Percentiles rank a stretch among this genome's conserved stretches.
phyloP scores from a whole-genome alignment of 2,329 filamentous ascomycete genomes.

The Aspergillus eucalypticola region DNA sequence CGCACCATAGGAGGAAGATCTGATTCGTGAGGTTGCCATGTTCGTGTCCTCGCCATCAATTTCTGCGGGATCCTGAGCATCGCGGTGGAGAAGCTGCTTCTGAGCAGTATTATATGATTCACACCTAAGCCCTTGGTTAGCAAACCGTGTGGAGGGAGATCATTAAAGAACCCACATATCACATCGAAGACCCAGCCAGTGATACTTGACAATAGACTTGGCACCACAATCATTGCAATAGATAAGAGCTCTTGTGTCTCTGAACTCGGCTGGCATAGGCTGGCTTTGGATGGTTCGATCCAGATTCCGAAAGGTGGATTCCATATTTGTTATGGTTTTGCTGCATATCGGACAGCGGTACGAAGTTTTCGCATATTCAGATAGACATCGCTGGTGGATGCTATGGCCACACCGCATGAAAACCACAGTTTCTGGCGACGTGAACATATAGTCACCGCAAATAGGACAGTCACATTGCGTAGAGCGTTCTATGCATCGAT shows the following conservation, averaged over 20 bases:
- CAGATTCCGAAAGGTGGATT: constrained; percentile 86
- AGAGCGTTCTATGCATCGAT: constrained; percentile 91
- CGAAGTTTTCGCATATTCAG: constrained; percentile 81
- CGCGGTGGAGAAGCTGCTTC: constrained; percentile 41
- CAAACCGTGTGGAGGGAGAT: background rate
- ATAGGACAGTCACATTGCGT: constrained; percentile 97
- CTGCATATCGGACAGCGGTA: constrained; percentile 98
- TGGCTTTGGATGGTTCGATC: constrained; percentile 84
- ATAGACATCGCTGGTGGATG: constrained; percentile 87
- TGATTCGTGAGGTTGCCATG: constrained; percentile 20
- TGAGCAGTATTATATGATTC: constrained; percentile 51
- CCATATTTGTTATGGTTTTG: constrained; percentile 97
- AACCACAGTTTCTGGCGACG: constrained; percentile 81
- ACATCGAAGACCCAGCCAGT: constrained; percentile 94
- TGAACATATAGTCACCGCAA: constrained; percentile 95
- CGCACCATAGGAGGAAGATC: constrained; percentile 31
- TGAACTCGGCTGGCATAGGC: constrained; percentile 86
- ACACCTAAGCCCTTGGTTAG: constrained; percentile 35
- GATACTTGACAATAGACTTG: constrained; percentile 81
- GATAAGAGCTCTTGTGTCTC: constrained; percentile 75
- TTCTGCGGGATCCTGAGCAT: constrained; percentile 27
- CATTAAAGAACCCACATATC: constrained; percentile 47
- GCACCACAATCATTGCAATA: constrained; percentile 94
- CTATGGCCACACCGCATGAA: constrained; percentile 96
- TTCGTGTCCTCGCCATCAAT: constrained; percentile 25